These are phyloP conservation scores for Diaporthe humulicola DNA, from an alignment of 2,329 filamentous ascomycete genomes.

Conservation along the genomic window DNA sequence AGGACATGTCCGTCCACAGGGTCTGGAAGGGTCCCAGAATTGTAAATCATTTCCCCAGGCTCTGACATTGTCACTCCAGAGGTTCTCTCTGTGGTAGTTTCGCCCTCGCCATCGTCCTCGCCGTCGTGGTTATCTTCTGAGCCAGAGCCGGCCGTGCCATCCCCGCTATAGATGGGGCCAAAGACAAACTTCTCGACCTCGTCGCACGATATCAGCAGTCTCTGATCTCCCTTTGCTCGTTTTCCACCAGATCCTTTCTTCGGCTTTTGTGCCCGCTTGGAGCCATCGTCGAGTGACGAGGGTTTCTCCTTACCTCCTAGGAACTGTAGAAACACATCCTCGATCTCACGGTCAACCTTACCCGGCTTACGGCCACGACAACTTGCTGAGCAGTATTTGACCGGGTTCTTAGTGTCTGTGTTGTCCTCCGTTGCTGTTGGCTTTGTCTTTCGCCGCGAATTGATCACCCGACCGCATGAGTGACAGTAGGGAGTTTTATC, in stretches of 20 bases:
- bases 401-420: conserved; percentile 42
- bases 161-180: conserved; percentile 55
- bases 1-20: conserved; percentile 42
- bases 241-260: conserved; percentile 48
- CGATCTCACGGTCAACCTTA: conserved; percentile 64
- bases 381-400: conserved; percentile 70
- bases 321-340: conserved; percentile 59
- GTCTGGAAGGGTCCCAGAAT: conserved; percentile 13
- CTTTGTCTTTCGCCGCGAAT: conserved; percentile 48
- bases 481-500: conserved; percentile 67
- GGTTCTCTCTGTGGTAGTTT: not conserved
- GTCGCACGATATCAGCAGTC: conserved; percentile 63
- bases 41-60: not conserved
- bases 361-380: conserved; percentile 66
- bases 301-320: conserved; percentile 43
- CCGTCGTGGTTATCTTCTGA: conserved; percentile 51
- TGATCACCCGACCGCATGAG: conserved; percentile 69
- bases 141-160: conserved; percentile 53
- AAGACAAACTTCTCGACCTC: conserved; percentile 66
- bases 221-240: conserved; percentile 62
- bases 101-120: conserved; percentile 43
- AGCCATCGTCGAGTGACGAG: conserved; percentile 15
- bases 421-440: not conserved
- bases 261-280: conserved; percentile 19
- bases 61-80: not conserved